A percentile compares a stretch with the other conserved stretches of the same genome.
phyloP scores from a whole-genome alignment of 441 rosid genomes.

The Euphorbia schlechtendalii region DNA sequence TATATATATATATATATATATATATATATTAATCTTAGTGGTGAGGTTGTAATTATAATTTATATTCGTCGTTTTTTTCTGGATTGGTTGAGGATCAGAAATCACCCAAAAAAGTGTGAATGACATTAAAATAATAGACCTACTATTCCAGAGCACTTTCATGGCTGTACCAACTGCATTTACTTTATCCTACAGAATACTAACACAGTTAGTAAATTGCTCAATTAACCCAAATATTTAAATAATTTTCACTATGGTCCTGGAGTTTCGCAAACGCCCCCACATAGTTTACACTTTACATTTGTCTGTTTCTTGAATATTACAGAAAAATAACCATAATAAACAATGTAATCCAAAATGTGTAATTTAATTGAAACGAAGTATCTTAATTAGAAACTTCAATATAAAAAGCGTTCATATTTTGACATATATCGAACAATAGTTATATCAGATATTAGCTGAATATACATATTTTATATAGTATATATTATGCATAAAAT shows the following conservation, averaged over 20 bases:
- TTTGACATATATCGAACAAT: neutral
- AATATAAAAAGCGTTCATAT: too few species aligned
- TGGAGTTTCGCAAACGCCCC: constrained; percentile 13
- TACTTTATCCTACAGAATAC: neutral
- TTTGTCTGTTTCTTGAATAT: neutral
- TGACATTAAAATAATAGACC: neutral
- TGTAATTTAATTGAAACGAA: neutral
- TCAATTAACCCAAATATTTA: neutral
- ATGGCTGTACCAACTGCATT: constrained; percentile 18
- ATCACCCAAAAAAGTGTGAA: neutral
- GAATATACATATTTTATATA: neutral
- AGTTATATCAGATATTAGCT: neutral
- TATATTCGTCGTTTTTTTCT: too few species aligned
- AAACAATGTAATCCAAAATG: too few species aligned
- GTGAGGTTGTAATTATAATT: too few species aligned
- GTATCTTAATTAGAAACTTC: neutral
- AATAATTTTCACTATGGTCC: neutral
- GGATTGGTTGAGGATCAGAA: too few species aligned
- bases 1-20: too few species aligned
- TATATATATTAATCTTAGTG: too few species aligned
- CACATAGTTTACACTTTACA: constrained; percentile 15
- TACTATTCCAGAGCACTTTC: constrained; percentile 11
- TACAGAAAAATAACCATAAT: neutral
- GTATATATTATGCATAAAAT: neutral
- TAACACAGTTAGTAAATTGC: neutral